A percentile compares a stretch with the other conserved stretches of the same genome.
phyloP scores from a whole-genome alignment of 192 early-diverging fungal species.

The Umbelopsis ramanniana region DNA sequence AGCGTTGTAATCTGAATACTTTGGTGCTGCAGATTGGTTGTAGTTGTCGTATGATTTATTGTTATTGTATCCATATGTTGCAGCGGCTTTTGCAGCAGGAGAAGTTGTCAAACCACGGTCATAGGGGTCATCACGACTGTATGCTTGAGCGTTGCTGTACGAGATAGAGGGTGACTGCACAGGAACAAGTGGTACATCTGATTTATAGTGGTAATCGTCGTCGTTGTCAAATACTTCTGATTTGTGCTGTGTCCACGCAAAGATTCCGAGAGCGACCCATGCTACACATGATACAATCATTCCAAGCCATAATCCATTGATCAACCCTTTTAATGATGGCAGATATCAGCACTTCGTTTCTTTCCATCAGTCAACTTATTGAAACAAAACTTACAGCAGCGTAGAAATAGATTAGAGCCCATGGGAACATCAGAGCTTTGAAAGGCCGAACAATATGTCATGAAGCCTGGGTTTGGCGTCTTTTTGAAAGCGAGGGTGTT shows the following conservation, averaged over 20 bases:
- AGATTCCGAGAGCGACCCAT: constrained; percentile 10
- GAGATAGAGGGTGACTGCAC: not conserved
- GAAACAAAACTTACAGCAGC: not conserved
- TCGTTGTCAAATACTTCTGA: constrained; percentile 1
- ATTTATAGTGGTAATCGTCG: constrained; percentile 14
- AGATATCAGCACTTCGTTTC: not conserved
- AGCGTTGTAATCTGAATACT: not conserved
- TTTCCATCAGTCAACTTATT: not conserved
- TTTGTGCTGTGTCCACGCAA: constrained; percentile 10
- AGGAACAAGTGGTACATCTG: constrained; percentile 8
- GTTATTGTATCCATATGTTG: constrained; percentile 2
- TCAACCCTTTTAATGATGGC: not conserved
- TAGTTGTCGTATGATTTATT: not conserved
- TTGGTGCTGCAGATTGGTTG: not conserved
- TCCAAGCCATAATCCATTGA: constrained; percentile 17
- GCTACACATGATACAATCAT: not conserved
- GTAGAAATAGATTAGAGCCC: constrained; percentile 1
- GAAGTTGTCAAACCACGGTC: constrained; percentile 2
- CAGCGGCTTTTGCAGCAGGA: not conserved
- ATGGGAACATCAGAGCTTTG: not conserved
- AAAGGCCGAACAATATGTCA: not conserved
- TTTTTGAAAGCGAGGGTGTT: not conserved
- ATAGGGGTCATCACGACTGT: not conserved
- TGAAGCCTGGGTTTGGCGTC: not conserved
- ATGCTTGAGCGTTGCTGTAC: not conserved